Conservation (phyloP, 2,329 filamentous ascomycete genomes). For the Alternaria burnsii region DNA sequence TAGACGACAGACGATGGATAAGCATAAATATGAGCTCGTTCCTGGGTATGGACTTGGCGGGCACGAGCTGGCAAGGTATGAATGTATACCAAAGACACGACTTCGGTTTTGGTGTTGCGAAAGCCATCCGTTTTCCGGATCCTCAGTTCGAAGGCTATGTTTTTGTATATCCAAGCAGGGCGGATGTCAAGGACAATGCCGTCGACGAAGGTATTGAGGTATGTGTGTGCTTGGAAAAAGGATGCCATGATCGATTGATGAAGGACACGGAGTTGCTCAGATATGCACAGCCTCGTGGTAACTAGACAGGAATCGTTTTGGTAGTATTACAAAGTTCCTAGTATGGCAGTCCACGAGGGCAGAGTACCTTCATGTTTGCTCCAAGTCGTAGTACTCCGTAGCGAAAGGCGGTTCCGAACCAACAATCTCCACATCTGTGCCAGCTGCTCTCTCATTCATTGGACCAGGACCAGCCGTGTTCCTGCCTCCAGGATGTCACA, state of each 20-base stretch:
- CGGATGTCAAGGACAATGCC: slow-evolving; percentile 8
- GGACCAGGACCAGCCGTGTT: not conserved
- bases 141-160: slow-evolving; percentile 29
- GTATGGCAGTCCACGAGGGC: not conserved
- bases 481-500: not conserved
- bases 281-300: slow-evolving; percentile 8
- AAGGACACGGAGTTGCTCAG: slow-evolving; percentile 20
- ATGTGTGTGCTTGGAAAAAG: slow-evolving; percentile 24
- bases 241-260: slow-evolving; percentile 21
- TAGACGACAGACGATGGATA: slow-evolving; percentile 32
- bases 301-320: not conserved
- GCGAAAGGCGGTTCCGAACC: not conserved
- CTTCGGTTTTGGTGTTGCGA: slow-evolving; percentile 42
- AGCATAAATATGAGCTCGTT: slow-evolving; percentile 31
- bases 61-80: slow-evolving; percentile 38
- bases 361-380: not conserved
- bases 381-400: not conserved
- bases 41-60: slow-evolving; percentile 36
- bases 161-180: slow-evolving; percentile 26
- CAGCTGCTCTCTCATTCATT: not conserved
- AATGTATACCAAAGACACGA: slow-evolving; percentile 36
- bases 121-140: slow-evolving; percentile 22
- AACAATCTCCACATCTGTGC: not conserved
- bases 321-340: not conserved
- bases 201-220: slow-evolving; percentile 32